Evolutionary conservation across 169 alveolate species (phyloP), one percentile per base, ranked within the genome.

Genomic region (Plasmodium gonderi): DNA sequence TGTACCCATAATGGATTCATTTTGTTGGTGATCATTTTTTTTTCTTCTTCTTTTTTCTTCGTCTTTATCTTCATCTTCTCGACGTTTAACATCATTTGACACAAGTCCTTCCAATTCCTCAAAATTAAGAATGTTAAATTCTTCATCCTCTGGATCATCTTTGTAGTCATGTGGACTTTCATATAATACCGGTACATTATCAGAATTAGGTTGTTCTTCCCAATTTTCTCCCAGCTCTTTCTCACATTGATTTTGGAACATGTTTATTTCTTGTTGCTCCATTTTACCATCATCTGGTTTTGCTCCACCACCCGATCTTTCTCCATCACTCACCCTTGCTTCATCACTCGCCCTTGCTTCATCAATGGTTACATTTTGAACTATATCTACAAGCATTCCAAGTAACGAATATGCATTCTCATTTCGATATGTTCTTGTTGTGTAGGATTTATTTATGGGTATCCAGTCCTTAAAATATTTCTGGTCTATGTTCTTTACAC

Each of bases 371-470:
- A 40, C 31, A 67, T 90, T 90, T 36, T 79, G 83, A 14, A 90
- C 42, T 38, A 90, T 44, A 36, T 79, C 68, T 3, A 69, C 23
- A 49, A 90, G 44, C 14, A 47, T n/a, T 11, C 23, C n/a, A 29
- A 67, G 74, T 45, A 90, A 33, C 20, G 33, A 26, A 20, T 17
- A 7, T 0, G 42, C 17, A 26, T 69, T 60, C 20, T 90, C 91
- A 78, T 90, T 90, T 12, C n/a, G 51, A 33, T 90, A 79, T 20
- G 94, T 90, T 6, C 80, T 64, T 2, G 42, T 36, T 29, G 38
- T 49, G 54, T 90, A 90, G 14, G n/a, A 2, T 40, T 49, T 77
- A 44, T 90, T 90, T 78, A 90, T 47, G 12, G 94, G 94, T 9
- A 90, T 77, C 91, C 90, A 90, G 1, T 38, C 72, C 9, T 78